These are phyloP conservation scores for Ogataea philodendri DNA, from an alignment of 805 yeast genomes.

Conservation along the genomic window DNA sequence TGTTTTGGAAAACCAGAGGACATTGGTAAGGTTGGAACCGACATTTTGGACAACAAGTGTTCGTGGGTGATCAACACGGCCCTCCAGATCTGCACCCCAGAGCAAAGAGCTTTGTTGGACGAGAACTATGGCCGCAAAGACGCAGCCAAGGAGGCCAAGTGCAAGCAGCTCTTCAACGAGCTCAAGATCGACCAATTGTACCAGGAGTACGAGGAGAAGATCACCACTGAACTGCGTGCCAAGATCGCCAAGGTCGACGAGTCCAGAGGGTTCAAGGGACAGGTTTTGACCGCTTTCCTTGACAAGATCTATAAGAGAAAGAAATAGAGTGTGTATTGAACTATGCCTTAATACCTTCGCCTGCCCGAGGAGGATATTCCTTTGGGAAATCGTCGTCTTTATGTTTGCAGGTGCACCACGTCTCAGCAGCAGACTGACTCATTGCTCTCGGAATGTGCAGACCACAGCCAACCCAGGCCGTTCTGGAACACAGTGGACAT, in stretches of 20 bases:
- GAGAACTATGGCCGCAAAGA: constrained; percentile 88
- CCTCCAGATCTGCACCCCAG: constrained; percentile 68
- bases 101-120: constrained; percentile 80
- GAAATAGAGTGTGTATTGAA: constrained; percentile 47
- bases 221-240: constrained; percentile 60
- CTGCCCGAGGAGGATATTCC: constrained; percentile 39
- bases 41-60: constrained; percentile 96
- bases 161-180: constrained; percentile 72
- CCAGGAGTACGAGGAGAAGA: constrained; percentile 76
- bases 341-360: constrained; percentile 29
- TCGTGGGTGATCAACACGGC: constrained; percentile 97
- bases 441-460: constrained; percentile 42
- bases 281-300: constrained; percentile 81
- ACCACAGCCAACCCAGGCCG: constrained; percentile 48
- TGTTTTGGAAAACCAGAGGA: constrained; percentile 97
- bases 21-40: constrained; percentile 98
- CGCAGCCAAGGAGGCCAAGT: constrained; percentile 58
- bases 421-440: constrained; percentile 34
- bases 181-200: constrained; percentile 70
- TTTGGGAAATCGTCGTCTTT: constrained; percentile 25
- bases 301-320: constrained; percentile 91
- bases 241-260: constrained; percentile 79
- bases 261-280: constrained; percentile 86
- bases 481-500: constrained; percentile 33
- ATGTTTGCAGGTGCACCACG: constrained; percentile 39